phyloP scores from a whole-genome alignment of 2,329 filamentous ascomycete genomes.

The Dothiorella sarmentorum region DNA sequence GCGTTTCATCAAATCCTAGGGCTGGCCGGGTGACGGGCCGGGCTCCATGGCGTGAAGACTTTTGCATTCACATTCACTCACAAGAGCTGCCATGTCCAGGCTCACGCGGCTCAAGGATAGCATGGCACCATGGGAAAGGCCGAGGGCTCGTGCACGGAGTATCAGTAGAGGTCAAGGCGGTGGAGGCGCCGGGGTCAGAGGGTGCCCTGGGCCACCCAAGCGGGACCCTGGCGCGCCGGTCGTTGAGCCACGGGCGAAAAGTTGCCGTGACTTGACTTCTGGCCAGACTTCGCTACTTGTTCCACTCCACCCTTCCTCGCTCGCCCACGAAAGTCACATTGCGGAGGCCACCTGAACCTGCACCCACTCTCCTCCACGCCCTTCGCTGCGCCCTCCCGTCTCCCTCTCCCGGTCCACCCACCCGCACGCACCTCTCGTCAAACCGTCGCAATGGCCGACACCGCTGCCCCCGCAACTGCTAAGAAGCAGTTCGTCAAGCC shows the following conservation, averaged over 20 bases:
- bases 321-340: not conserved
- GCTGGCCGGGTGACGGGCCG: not conserved
- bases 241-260: conserved; percentile 15
- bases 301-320: conserved; percentile 9
- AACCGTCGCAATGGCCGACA: conserved; percentile 27
- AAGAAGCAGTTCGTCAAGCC: conserved; percentile 52
- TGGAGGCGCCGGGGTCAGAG: not conserved
- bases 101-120: not conserved
- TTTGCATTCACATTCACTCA: not conserved
- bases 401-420: not conserved
- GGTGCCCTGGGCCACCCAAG: not conserved
- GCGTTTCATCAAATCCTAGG: not conserved
- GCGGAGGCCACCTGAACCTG: not conserved
- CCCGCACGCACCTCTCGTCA: not conserved
- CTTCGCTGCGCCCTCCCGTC: not conserved
- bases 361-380: not conserved
- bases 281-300: conserved; percentile 11
- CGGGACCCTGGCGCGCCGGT: conserved; percentile 13
- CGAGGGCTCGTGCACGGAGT: not conserved
- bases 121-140: not conserved
- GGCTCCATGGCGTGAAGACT: not conserved
- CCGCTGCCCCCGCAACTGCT: not conserved
- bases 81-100: not conserved
- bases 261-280: conserved; percentile 16
- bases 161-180: not conserved